Evolutionary conservation across 768 basidiomycete genomes (phyloP), one percentile per base, ranked within the genome.

Genomic region (Russula lepida): DNA sequence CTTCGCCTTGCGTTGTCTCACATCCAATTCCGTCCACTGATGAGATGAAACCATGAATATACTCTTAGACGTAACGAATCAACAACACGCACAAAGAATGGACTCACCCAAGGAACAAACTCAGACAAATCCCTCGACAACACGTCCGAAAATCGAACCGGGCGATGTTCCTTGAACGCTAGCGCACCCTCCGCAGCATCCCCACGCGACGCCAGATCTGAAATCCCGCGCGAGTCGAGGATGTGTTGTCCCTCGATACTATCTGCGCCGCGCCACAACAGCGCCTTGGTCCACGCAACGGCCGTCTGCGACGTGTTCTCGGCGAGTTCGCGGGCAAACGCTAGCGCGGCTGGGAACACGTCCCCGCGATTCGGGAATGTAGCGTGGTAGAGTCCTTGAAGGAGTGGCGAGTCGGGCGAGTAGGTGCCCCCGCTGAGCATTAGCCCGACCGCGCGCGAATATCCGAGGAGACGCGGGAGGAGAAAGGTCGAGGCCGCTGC

Each of bases 51-150:
- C 35, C 37, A 27, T 25, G 5, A 19, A 21, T 60, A 8, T 35
- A 17, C 44, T 60, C 54, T 37, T 39, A 27, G 30, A 9, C 0
- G 46, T 4, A 12, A 47, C 32, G 5, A n/a, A 52, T 9, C 37
- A 30, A 35, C 15, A 15, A 4, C 23, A 15, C 11, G 13, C 51
- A 13, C 23, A 33, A 33, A 13, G 11, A 39, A n/a, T n/a, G n/a
- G 33, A 66, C 79, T 64, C 56, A 83, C 82, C 81, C 81, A 84
- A 44, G 82, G 79, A 59, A 75, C 77, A 77, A 78, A 80, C 4
- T 74, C 72, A n/a, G 70, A 63, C 56, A 69, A 28, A 54, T 74
- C 73, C 43, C 74, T 74, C 1, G 76, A 75, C 56, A 83, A 60
- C 3, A 72, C 77, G 50, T 79, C 81, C 12, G 68, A 67, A 60